A percentile compares a stretch with the other conserved stretches of the same genome.
Evolutionary conservation across 1,284 basidiomycete species (phyloP).

Genomic region (Ceratobasidium sp.): DNA sequence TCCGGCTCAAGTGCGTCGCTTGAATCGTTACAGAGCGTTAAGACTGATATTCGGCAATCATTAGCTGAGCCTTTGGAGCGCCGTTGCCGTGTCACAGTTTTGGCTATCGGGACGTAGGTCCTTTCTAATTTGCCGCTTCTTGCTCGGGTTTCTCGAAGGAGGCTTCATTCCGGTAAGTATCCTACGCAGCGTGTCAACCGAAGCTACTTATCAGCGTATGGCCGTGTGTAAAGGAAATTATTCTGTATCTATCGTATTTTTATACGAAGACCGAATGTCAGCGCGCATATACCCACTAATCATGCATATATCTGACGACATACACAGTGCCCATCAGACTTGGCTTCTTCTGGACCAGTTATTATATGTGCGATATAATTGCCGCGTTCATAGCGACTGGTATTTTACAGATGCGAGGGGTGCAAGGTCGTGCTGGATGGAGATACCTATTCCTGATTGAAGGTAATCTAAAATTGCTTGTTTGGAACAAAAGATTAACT

Average conservation of each 20-base stretch:
- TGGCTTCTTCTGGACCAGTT: slow-evolving; percentile 76
- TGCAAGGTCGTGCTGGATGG: slow-evolving; percentile 66
- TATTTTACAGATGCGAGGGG: slow-evolving; percentile 71
- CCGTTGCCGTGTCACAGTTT: slow-evolving; percentile 73
- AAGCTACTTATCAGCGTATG: slow-evolving; percentile 59
- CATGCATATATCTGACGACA: slow-evolving; percentile 1
- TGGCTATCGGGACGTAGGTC: slow-evolving; percentile 67
- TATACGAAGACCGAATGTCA: slow-evolving; percentile 72
- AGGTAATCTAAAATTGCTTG: slow-evolving; percentile 43
- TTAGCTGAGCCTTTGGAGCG: slow-evolving; percentile 57
- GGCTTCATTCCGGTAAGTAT: slow-evolving; percentile 60
- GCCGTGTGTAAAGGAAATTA: slow-evolving; percentile 67
- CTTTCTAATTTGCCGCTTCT: slow-evolving; percentile 49
- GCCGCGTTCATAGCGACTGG: slow-evolving; percentile 76
- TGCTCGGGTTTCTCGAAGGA: slow-evolving; percentile 68
- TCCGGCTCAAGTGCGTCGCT: slow-evolving; percentile 59
- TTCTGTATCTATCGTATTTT: slow-evolving; percentile 78
- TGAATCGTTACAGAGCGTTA: background rate
- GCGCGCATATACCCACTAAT: slow-evolving; percentile 45
- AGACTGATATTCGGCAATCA: background rate
- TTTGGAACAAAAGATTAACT: background rate
- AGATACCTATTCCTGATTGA: slow-evolving; percentile 55
- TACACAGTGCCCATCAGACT: slow-evolving; percentile 70
- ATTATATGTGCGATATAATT: slow-evolving; percentile 65
- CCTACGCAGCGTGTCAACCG: slow-evolving; percentile 55